Evolutionary conservation across 192 early-diverging fungal species (phyloP).

Genomic region (Endogone sp.): DNA sequence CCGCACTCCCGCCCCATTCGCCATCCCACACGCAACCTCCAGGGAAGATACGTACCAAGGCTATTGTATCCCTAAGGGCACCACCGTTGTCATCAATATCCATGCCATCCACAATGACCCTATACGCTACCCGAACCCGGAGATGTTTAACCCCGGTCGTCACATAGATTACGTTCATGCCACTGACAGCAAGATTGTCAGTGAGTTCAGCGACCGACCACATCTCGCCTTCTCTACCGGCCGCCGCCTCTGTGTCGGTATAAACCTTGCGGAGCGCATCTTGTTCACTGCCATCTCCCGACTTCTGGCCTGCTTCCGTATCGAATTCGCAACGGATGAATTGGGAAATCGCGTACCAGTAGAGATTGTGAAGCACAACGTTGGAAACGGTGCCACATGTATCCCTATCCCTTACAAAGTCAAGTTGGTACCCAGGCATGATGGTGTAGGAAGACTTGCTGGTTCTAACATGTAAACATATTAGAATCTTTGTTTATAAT

Average conservation of each 20-base stretch:
- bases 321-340: conserved; percentile 12
- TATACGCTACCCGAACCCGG: conserved; percentile 35
- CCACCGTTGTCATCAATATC: conserved; percentile 49
- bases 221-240: conserved; percentile 32
- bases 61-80: conserved; percentile 45
- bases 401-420: neutral
- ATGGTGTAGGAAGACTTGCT: neutral
- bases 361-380: neutral
- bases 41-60: conserved; percentile 30
- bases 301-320: conserved; percentile 20
- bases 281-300: conserved; percentile 15
- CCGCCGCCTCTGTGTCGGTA: conserved; percentile 31
- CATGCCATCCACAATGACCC: conserved; percentile 48
- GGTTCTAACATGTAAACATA: neutral
- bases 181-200: neutral
- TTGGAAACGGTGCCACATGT: neutral
- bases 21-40: conserved; percentile 28
- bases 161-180: conserved; percentile 18
- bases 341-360: neutral
- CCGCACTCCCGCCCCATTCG: conserved; percentile 22
- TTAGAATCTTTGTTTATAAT: neutral
- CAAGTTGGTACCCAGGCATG: neutral
- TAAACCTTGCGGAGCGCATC: conserved; percentile 31
- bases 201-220: conserved; percentile 12
- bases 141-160: conserved; percentile 47